Percentiles rank a stretch among this genome's conserved stretches.
phyloP scores from a whole-genome alignment of 192 early-diverging fungal species.

The Paraglomus occultum region DNA sequence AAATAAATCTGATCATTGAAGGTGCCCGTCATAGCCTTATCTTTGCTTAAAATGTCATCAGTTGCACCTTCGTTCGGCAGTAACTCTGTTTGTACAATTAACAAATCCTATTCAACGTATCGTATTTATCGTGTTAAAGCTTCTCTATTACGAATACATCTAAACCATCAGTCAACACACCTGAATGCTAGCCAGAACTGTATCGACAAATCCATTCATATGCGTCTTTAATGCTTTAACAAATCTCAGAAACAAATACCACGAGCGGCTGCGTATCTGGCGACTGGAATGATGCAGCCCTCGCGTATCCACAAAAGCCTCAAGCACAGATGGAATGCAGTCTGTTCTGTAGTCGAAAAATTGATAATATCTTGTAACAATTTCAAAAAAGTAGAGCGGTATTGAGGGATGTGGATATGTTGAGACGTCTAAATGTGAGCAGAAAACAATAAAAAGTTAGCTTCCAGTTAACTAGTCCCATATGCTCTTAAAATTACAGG shows the following conservation, averaged over 20 bases:
- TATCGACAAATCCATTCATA: conserved; percentile 60
- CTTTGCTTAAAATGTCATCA: conserved; percentile 46
- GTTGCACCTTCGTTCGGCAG: conserved; percentile 42
- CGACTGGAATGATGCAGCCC: conserved; percentile 74
- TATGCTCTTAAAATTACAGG: conserved; percentile 24
- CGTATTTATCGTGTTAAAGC: conserved; percentile 47
- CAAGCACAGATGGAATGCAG: conserved; percentile 63
- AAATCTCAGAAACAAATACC: conserved; percentile 88
- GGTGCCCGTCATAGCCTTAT: conserved; percentile 51
- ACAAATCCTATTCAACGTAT: conserved; percentile 55
- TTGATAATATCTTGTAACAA: conserved; percentile 61
- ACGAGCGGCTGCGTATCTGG: conserved; percentile 72
- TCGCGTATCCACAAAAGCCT: conserved; percentile 71
- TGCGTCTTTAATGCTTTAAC: conserved; percentile 64
- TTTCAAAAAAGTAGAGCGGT: conserved; percentile 74
- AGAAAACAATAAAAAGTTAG: conserved; percentile 32
- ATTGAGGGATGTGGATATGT: conserved; percentile 72
- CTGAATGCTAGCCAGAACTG: conserved; percentile 59
- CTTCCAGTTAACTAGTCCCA: not conserved
- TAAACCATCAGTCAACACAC: not conserved
- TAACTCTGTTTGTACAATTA: conserved; percentile 66
- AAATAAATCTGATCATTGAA: conserved; percentile 85
- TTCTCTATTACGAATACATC: not conserved
- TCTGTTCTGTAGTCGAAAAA: conserved; percentile 69
- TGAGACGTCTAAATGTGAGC: conserved; percentile 56